Conservation (phyloP, 495 filamentous ascomycete genomes). For the Annulohypoxylon maeteangense region DNA sequence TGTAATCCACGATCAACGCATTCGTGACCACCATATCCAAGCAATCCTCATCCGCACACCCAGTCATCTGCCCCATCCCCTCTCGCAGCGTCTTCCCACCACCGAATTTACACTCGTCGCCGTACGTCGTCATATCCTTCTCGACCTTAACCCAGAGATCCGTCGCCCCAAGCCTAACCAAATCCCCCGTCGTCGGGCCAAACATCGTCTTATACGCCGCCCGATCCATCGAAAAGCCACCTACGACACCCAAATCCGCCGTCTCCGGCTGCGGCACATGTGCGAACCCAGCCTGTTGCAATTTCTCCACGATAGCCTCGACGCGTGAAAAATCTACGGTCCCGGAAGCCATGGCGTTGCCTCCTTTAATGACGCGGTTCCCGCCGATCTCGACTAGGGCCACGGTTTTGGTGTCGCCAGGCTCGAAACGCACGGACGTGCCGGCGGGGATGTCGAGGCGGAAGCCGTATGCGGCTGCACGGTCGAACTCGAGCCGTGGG, state of each 20-base stretch:
- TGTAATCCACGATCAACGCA: slow-evolving; percentile 90
- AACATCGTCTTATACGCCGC: slow-evolving; percentile 87
- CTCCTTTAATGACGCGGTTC: slow-evolving; percentile 81
- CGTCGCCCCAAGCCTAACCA: slow-evolving; percentile 82
- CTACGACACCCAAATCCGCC: slow-evolving; percentile 60
- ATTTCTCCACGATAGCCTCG: slow-evolving; percentile 71
- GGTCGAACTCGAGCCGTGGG: slow-evolving; percentile 90
- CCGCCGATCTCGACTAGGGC: slow-evolving; percentile 91
- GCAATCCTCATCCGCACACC: slow-evolving; percentile 72
- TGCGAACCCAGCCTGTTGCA: slow-evolving; percentile 78
- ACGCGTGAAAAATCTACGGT: slow-evolving; percentile 68
- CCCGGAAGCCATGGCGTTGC: slow-evolving; percentile 82
- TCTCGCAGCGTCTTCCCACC: slow-evolving; percentile 95
- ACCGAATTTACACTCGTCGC: slow-evolving; percentile 96
- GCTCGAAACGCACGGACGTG: slow-evolving; percentile 94
- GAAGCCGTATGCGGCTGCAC: slow-evolving; percentile 83
- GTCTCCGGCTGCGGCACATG: slow-evolving; percentile 72
- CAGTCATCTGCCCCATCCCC: slow-evolving; percentile 95
- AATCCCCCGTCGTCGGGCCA: slow-evolving; percentile 89
- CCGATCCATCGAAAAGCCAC: slow-evolving; percentile 76
- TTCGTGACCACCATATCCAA: slow-evolving; percentile 93
- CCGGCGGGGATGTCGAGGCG: slow-evolving; percentile 91
- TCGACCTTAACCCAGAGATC: slow-evolving; percentile 94
- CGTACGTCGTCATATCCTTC: slow-evolving; percentile 84
- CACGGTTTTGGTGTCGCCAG: slow-evolving; percentile 94